Percentiles rank a stretch among this genome's conserved stretches.
Conservation (phyloP, 2,329 filamentous ascomycete genomes). For the Trichoderma simmonsii region DNA sequence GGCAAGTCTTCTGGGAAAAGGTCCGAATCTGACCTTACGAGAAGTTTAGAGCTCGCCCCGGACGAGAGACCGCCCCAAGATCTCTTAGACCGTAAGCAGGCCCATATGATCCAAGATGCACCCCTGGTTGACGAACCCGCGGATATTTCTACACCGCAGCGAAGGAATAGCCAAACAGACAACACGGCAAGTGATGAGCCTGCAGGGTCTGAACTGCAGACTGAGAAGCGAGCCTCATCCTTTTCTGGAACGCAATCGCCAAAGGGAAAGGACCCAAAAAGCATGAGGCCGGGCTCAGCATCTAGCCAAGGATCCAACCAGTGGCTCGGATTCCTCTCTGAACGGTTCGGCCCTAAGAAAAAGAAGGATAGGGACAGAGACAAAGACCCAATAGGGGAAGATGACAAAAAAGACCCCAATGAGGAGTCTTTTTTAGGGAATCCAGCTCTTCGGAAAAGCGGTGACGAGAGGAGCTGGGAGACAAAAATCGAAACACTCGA, state of each 20-base stretch:
- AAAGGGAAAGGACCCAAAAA: background rate
- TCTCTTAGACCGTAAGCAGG: background rate
- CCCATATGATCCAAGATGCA: background rate
- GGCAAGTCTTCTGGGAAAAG: conserved; percentile 36
- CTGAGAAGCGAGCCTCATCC: background rate
- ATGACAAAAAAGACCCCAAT: conserved; percentile 25
- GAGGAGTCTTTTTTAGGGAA: conserved; percentile 47
- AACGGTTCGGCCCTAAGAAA: conserved; percentile 32
- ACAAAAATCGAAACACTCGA: conserved; percentile 5
- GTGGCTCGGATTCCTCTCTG: conserved; percentile 29
- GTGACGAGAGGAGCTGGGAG: conserved; percentile 34
- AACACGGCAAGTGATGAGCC: background rate
- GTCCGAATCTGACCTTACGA: conserved; percentile 23
- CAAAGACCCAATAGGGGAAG: conserved; percentile 27
- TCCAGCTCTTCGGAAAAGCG: conserved; percentile 43
- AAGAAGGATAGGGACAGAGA: conserved; percentile 16
- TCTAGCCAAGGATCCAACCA: background rate
- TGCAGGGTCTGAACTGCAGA: background rate
- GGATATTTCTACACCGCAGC: background rate
- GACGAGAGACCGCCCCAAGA: background rate
- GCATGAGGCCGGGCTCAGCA: background rate
- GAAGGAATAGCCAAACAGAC: conserved; percentile 1
- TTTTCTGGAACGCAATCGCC: background rate
- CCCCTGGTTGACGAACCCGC: background rate
- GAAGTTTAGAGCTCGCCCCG: background rate